Evolutionary conservation across 2,329 filamentous ascomycete species (phyloP).

Genomic region (Fusarium ramigenum): DNA sequence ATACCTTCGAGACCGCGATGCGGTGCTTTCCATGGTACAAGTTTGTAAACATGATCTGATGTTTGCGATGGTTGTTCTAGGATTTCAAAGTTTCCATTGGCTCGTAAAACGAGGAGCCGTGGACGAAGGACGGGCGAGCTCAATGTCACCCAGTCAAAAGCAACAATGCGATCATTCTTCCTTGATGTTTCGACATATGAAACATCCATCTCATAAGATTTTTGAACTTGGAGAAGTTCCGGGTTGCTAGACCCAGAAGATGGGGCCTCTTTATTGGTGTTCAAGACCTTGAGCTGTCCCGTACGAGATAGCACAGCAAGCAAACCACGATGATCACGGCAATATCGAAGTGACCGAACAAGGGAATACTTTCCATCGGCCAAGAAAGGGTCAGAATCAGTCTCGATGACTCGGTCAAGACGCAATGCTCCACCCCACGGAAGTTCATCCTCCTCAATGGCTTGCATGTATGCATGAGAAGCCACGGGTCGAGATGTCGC

Average conservation of each 20-base stretch:
- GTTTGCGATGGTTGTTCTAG: slow-evolving; percentile 68
- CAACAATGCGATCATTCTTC: slow-evolving; percentile 70
- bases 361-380: slow-evolving; percentile 67
- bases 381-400: slow-evolving; percentile 59
- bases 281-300: slow-evolving; percentile 70
- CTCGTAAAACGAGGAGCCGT: slow-evolving; percentile 67
- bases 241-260: slow-evolving; percentile 59
- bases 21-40: slow-evolving; percentile 69
- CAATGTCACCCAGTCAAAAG: slow-evolving; percentile 73
- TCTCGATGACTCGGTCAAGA: slow-evolving; percentile 65
- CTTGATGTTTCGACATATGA: slow-evolving; percentile 61
- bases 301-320: slow-evolving; percentile 70
- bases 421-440: slow-evolving; percentile 71
- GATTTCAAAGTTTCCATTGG: slow-evolving; percentile 69
- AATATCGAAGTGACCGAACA: slow-evolving; percentile 71
- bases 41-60: slow-evolving; percentile 66
- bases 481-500: slow-evolving; percentile 63
- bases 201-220: slow-evolving; percentile 70
- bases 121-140: slow-evolving; percentile 64
- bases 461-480: slow-evolving; percentile 64
- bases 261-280: slow-evolving; percentile 64
- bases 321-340: slow-evolving; percentile 68
- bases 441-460: slow-evolving; percentile 68
- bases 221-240: slow-evolving; percentile 67
- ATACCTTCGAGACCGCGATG: slow-evolving; percentile 65